Percentiles rank a stretch among this genome's conserved stretches.
These are phyloP conservation scores for Salvia miltiorrhiza DNA, from an alignment of 257 asterid genomes.

Conservation along the genomic window DNA sequence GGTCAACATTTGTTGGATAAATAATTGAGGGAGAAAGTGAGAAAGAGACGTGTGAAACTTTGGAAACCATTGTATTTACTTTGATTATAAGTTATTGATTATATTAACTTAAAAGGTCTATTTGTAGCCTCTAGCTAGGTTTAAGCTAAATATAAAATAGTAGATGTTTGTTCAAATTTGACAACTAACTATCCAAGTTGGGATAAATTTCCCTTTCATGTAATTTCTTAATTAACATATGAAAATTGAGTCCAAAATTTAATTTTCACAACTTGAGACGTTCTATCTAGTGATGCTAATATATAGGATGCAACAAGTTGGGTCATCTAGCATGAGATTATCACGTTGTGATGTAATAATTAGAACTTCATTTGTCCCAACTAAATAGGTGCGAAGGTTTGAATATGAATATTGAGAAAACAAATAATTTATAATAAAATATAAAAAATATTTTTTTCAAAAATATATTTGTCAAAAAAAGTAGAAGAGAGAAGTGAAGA, in stretches of 20 bases:
- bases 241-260: not conserved
- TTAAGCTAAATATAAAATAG: not conserved
- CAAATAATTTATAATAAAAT: too few species aligned
- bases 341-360: too few species aligned
- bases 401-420: too few species aligned
- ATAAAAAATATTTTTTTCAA: too few species aligned
- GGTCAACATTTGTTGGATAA: slow-evolving; percentile 11
- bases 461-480: too few species aligned
- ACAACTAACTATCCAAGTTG: not conserved
- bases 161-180: slow-evolving; percentile 11
- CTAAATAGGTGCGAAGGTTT: too few species aligned
- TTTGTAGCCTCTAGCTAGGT: not conserved
- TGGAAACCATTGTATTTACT: not conserved
- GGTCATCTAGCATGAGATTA: not conserved
- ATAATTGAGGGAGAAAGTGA: not conserved
- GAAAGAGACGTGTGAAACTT: not conserved
- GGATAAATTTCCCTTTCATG: not conserved
- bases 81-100: not conserved
- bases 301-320: not conserved
- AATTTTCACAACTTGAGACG: not conserved
- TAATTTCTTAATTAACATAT: not conserved
- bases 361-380: too few species aligned
- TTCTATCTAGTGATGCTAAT: not conserved
- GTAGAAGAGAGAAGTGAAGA: too few species aligned
- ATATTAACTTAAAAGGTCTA: not conserved